phyloP scores from a whole-genome alignment of 73 alveolate species.

The Paramecium bursaria region DNA sequence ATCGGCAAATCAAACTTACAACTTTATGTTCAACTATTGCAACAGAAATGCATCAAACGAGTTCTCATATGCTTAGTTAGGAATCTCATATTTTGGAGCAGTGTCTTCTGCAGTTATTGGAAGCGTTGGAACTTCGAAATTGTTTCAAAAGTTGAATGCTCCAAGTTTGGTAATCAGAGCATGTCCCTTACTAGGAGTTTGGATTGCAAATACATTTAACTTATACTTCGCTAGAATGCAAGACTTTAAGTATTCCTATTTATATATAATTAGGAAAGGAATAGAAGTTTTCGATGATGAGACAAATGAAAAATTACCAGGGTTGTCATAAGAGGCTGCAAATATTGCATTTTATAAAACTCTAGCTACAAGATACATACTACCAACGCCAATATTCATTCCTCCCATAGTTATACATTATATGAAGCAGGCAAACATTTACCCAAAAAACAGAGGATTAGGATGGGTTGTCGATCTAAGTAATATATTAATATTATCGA shows the following conservation, averaged over 20 bases:
- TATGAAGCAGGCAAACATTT: conserved; percentile 5
- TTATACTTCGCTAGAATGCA: conserved; percentile 44
- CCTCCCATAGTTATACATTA: conserved; percentile 37
- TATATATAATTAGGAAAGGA: no score
- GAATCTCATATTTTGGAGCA: conserved; percentile 51
- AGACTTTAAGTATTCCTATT: no score
- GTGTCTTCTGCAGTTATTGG: conserved; percentile 58
- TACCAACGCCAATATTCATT: conserved; percentile 32
- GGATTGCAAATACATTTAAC: conserved; percentile 56
- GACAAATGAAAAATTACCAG: conserved; percentile 32
- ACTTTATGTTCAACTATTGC: conserved; percentile 61
- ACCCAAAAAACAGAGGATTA: conserved; percentile 14
- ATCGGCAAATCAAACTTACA: conserved; percentile 55
- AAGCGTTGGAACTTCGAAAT: conserved; percentile 49
- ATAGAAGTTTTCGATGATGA: conserved; percentile 48
- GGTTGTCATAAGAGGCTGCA: conserved; percentile 48
- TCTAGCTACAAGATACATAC: conserved; percentile 36
- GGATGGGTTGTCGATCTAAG: conserved; percentile 26
- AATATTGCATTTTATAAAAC: conserved; percentile 52
- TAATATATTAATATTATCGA: not conserved
- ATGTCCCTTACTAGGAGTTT: conserved; percentile 56
- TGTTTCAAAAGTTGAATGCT: conserved; percentile 38
- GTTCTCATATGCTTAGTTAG: not conserved
- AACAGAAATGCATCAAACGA: conserved; percentile 58
- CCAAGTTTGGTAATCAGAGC: conserved; percentile 45